Evolutionary conservation across 805 yeast genomes (phyloP), one percentile per base, ranked within the genome.

Genomic region (Hanseniaspora lachancei): DNA sequence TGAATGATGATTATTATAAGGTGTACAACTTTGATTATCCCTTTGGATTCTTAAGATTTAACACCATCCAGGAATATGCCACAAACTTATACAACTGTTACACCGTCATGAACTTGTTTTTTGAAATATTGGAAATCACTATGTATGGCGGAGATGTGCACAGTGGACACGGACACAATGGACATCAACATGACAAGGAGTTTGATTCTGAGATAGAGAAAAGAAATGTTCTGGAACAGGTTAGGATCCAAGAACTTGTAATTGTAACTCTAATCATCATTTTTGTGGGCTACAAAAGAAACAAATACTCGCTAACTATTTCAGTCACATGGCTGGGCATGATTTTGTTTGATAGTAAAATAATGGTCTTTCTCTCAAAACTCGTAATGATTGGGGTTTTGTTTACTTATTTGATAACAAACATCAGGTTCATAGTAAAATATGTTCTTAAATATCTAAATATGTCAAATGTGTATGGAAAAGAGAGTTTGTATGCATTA

Each of bases 41-140:
- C 12, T 53, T 53, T 46, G 56, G 56, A 13, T 53, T 53, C 38
- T 39, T 34, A 32, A 44, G 56, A 39, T 35, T 53, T 7, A 48
- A 48, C 12, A 15, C 38, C 12, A 27, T 51, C 2, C 21, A 36
- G 7, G 44, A 51, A 36, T 51, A 51, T 27, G 20, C 44, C 13
- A 40, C 24, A 6, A 36, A 20, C 7, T 18, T 53, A 9, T 35
- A 53, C 35, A 23, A 46, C n/a, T 39, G 42, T 6, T 53, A 46
- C n/a, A 53, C 41, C 8, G 47, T 44, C 9, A 23, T 53, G 34
- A 53, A 53, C 23, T 27, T 53, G 21, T 46, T 53, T 38, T 53
- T 53, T 46, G 56, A 53, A 39, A 46, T 53, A 20, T 27, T 53
- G 36, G 56, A 53, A 32, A 38, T 53, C 29, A 39, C 41, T 18